These are phyloP conservation scores for Penicillium oxalicum DNA, from an alignment of 2,329 filamentous ascomycete genomes.

Conservation along the genomic window DNA sequence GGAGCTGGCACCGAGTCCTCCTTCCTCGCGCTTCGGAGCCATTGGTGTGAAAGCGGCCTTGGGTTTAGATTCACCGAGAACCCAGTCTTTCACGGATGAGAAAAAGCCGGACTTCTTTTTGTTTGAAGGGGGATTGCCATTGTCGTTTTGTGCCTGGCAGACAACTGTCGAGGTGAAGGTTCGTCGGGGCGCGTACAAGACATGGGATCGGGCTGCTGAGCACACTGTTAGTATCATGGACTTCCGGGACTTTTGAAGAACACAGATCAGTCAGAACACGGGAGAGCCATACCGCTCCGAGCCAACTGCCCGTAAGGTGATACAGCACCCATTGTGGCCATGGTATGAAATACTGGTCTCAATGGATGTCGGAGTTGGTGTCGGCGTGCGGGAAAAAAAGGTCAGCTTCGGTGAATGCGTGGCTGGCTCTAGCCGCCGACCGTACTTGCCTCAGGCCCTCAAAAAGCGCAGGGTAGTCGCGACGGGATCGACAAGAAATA, in stretches of 20 bases:
- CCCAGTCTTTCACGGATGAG: constrained; percentile 32
- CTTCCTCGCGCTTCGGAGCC: constrained; percentile 31
- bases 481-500: constrained; percentile 18
- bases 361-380: constrained; percentile 5
- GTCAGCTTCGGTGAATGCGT: constrained; percentile 20
- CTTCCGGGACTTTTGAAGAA: not conserved
- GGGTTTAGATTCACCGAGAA: constrained; percentile 27
- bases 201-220: constrained; percentile 27
- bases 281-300: constrained; percentile 29
- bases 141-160: constrained; percentile 27
- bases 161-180: constrained; percentile 30
- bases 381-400: constrained; percentile 25
- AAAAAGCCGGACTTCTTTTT: constrained; percentile 20
- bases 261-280: not conserved
- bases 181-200: constrained; percentile 32
- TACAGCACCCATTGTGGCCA: constrained; percentile 37
- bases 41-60: constrained; percentile 23
- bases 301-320: constrained; percentile 35
- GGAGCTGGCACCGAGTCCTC: constrained; percentile 33
- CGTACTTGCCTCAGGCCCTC: constrained; percentile 16
- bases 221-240: not conserved
- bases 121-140: constrained; percentile 12
- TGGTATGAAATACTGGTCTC: constrained; percentile 19
- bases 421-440: constrained; percentile 14
- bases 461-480: constrained; percentile 9